Evolutionary conservation across 306 rosid genomes (phyloP), one percentile per base, ranked within the genome.

Genomic region (Prosopis cineraria): DNA sequence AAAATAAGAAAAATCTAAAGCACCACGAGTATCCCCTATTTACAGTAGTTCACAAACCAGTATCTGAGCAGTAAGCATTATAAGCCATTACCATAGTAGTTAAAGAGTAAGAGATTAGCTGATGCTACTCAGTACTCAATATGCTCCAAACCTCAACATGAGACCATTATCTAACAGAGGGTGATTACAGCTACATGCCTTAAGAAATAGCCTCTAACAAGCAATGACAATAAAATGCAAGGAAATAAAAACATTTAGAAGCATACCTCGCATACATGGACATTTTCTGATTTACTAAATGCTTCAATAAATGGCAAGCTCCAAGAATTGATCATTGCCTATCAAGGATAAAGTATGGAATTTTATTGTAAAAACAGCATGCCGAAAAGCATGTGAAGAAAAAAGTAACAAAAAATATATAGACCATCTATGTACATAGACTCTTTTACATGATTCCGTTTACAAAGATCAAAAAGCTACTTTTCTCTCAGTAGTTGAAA

Each of bases 251-350:
- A 37, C 68, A 40, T 68, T 70, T 13, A 53, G 56, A 64, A 40
- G 37, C 20, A 25, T 86, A 94, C 98, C 93, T 92, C 87, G 60
- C 86, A 88, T n/a, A 92, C 74, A 66, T 81, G 86, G 79, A 82
- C 73, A 20, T 87, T 84, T 74, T 79, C 78, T 16, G 95, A 92
- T 82, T 83, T 65, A 68, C 85, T 68, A 37, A 84, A 90, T 58
- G 90, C 81, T 75, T 90, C 84, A 30, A 74, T 34, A 81, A 90
- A 94, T 77, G 97, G 90, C 48, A 39, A 60, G 27, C 88, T 89
- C 98, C 98, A 94, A 69, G 98, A 94, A 58, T 91, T 79, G 68
- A 84, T 72, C 98, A 92, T 84, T 72, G 65, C 87, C 97, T 94
- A 85, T 59, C 68, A 87, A 78, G 72, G 79, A 82, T 31, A 82